Evolutionary conservation across 73 alveolate genomes (phyloP).

Genomic region (Paramecium sonneborni): DNA sequence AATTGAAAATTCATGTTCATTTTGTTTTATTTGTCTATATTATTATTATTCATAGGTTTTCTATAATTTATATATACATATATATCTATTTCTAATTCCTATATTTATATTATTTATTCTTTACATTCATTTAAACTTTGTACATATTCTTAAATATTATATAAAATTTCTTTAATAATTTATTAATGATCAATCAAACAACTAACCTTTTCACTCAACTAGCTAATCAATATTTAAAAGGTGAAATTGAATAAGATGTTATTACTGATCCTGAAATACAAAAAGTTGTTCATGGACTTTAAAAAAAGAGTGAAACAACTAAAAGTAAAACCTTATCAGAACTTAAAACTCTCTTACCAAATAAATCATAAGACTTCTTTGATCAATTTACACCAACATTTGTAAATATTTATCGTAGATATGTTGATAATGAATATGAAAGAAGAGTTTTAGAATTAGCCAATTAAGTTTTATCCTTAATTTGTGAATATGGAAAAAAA

Average conservation of each 20-base stretch:
- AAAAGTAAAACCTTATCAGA: background rate
- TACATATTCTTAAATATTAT: background rate
- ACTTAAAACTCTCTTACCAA: background rate
- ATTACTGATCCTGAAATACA: conserved; percentile 45
- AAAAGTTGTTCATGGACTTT: conserved; percentile 10
- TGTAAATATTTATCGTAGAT: conserved; percentile 2
- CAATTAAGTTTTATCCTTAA: background rate
- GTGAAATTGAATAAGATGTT: conserved; percentile 30
- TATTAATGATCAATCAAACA: conserved; percentile 49
- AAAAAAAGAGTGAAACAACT: conserved; percentile 30
- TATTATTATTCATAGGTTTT: no score
- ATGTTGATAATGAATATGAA: conserved; percentile 45
- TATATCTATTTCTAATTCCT: no score
- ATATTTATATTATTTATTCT: no score
- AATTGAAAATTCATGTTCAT: background rate
- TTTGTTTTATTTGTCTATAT: no score
- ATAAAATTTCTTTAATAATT: background rate
- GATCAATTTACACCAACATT: conserved; percentile 47
- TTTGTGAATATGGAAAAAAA: background rate
- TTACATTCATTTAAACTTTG: background rate
- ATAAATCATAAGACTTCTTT: background rate
- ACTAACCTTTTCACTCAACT: background rate
- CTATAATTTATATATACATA: no score
- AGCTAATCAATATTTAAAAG: conserved; percentile 49
- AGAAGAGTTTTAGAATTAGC: background rate